Evolutionary conservation across 2,329 filamentous ascomycete genomes (phyloP).

Genomic region (Elsinoe perseae): DNA sequence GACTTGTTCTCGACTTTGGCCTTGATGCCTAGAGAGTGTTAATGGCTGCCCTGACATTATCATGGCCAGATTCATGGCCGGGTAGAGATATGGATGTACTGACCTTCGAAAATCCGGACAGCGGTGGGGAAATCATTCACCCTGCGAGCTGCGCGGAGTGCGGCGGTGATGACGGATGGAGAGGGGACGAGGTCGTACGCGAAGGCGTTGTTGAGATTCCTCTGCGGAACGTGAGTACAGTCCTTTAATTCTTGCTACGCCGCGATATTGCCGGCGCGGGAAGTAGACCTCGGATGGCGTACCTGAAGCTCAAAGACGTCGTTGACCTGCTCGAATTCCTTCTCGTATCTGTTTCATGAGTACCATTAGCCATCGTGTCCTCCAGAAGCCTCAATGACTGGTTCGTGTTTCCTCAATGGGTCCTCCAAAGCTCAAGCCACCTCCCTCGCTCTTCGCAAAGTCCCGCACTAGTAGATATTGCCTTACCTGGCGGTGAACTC

Average conservation of each 20-base stretch:
- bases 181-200: constrained; percentile 99
- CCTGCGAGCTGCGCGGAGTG: constrained; percentile 84
- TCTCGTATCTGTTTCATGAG: constrained; percentile 72
- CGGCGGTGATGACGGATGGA: constrained; percentile 79
- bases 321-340: constrained; percentile 95
- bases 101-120: constrained; percentile 97
- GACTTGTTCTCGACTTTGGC: constrained; percentile 98
- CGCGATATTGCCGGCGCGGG: too few species aligned
- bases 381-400: neutral
- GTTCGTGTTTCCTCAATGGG: neutral
- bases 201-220: constrained; percentile 99
- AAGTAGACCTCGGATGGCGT: constrained; percentile 32
- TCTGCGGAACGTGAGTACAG: constrained; percentile 41
- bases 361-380: constrained; percentile 14
- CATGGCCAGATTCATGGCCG: neutral
- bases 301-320: constrained; percentile 99
- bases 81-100: constrained; percentile 25
- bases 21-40: constrained; percentile 68
- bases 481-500: constrained; percentile 94
- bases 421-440: constrained; percentile 14
- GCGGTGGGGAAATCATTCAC: constrained; percentile 99
- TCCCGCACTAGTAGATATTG: constrained; percentile 16
- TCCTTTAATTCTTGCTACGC: neutral
- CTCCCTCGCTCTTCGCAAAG: constrained; percentile 17
- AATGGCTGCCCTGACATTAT: neutral